These are phyloP conservation scores for Epichloe uncinata DNA, from an alignment of 2,329 filamentous ascomycete species.

Conservation along the genomic window DNA sequence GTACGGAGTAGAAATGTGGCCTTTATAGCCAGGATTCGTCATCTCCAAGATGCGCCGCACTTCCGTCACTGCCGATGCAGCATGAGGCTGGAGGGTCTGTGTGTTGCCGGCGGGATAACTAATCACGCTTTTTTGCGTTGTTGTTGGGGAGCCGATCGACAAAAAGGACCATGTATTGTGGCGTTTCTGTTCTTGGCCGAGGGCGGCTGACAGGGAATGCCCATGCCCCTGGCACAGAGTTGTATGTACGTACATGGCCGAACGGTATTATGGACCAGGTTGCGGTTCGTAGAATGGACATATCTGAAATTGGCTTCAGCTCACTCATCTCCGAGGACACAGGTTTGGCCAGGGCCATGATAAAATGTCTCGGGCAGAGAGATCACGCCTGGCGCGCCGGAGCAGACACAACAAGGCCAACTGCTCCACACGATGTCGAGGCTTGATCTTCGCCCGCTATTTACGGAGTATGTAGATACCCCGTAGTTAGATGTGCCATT, in stretches of 20 bases:
- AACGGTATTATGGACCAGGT: neutral
- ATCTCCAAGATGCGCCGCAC: neutral
- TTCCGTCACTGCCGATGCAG: neutral
- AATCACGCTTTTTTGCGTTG: neutral
- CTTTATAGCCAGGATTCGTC: neutral
- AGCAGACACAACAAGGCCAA: neutral
- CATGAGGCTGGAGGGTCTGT: neutral
- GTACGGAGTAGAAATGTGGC: neutral
- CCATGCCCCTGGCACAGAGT: neutral
- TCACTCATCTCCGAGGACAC: conserved; percentile 4
- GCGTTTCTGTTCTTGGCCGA: neutral
- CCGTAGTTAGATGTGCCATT: neutral
- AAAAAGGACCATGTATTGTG: neutral
- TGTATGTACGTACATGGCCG: neutral
- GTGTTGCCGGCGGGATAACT: neutral
- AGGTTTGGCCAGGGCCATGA: conserved; percentile 4
- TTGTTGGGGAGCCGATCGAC: neutral
- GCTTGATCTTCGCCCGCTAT: neutral
- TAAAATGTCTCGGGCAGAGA: conserved; percentile 9
- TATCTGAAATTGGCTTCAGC: neutral
- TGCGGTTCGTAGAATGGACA: neutral
- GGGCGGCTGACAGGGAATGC: neutral
- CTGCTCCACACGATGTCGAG: neutral
- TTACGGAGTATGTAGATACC: too few relatives aligned
- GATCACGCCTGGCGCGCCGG: conserved; percentile 1